Evolutionary conservation across 2,329 filamentous ascomycete species (phyloP), one percentile per base, ranked within the genome.

Genomic region (Xylaria sp.): DNA sequence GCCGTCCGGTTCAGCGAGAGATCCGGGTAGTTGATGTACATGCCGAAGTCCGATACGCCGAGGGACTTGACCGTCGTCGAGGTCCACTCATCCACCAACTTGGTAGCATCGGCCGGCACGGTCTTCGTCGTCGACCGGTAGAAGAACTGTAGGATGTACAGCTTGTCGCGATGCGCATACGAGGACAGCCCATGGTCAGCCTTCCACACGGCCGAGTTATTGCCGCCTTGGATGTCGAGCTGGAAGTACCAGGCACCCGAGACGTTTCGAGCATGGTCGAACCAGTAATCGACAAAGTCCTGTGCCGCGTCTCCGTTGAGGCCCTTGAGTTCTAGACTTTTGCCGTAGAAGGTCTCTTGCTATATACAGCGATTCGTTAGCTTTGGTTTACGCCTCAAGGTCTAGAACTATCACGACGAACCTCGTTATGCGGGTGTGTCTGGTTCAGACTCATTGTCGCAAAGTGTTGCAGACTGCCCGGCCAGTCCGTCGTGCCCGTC

Each of bases 11-110:
- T 75, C 60, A 84, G 75, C 45, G 74, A 77, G 0, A 82, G 78
- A 67, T 86, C 83, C 3, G 82, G 78, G 55, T 85, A 86, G 75
- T 85, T 85, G 66, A 81, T 74, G 65, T 85, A 86, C 71, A 74
- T 73, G 53, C 73, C 73, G 65, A 69, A 70, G 56, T 74, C 72
- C 1, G 63, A 60, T 7, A 57, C 40, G 2, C 61, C 33, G 12
- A 74, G 33, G 31, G 70, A 60, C 35, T 63, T 59, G 14, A 65
- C 70, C 28, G 69, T 71, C n/a, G 65, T 61, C 28, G 65, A 53
- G 6, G 70, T 67, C 73, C 72, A 75, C 54, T 66, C 69, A 46
- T 75, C 67, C 17, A 74, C 57, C 15, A 75, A 69, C 19, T 70
- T 68, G 49, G 66, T 59, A 1, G 66, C 70, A 2, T 62, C 57